Evolutionary conservation across 345 rosid genomes (phyloP), one percentile per base, ranked within the genome.

Genomic region (Litchi chinensis): DNA sequence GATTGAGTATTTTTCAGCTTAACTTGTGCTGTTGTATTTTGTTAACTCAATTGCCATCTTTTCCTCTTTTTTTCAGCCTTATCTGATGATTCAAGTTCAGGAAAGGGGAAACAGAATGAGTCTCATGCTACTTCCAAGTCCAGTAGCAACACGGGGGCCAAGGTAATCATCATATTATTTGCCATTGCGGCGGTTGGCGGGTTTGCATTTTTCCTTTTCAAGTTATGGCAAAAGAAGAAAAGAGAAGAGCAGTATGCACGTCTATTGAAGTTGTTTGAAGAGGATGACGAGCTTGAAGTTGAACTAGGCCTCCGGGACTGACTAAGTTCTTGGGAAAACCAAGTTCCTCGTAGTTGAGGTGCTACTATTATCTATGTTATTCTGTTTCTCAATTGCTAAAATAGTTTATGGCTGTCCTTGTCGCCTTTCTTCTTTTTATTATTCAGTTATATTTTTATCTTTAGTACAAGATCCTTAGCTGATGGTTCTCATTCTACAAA

Each of bases 171-270:
- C 63, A 44, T 94, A 77, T 73, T 89, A 50, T 19, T 92, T 40
- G 93, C 80, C 59, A 39, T 94, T 66, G 87, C 77, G 78, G 90
- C 85, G 16, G 80, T 91, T 50, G 92, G 79, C 10, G 76, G 88
- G 82, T 85, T 93, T 81, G 86, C 90, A 2, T 86, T 92, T 80
- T 83, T 90, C 82, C 88, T 97, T 37, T 92, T 85, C 90, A 94
- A 94, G 88, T 77, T 93, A 18, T 94, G 98, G 98, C 97, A 94
- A 79, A 96, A 88, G 93, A 97, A 94, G 94, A 97, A 94, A 86
- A 85, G 98, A 81, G 97, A 94, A 8, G 98, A 94, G 87, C 99
- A 94, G 82, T 93, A 93, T 79, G 99, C 99, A 46, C 91, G 95
- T 24, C 95, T 97, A 26, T 81, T 94, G 79, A 97, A 94, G 85